These are phyloP conservation scores for Pseudogymnoascus destructans DNA, from an alignment of 2,329 filamentous ascomycete genomes.

Conservation along the genomic window DNA sequence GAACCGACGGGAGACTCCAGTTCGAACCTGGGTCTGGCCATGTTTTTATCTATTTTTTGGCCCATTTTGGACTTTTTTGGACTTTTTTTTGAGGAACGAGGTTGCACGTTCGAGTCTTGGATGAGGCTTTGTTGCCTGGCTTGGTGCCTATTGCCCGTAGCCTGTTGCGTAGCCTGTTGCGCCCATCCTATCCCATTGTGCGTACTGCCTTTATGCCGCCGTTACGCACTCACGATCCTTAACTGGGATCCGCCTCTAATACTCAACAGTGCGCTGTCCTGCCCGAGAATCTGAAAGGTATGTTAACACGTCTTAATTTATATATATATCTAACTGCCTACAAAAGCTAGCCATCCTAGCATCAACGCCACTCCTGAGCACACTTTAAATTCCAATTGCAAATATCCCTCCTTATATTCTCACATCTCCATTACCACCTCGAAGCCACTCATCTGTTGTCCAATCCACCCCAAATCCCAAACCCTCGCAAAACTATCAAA, in stretches of 20 bases:
- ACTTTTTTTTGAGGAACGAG: not conserved
- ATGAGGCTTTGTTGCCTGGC: not conserved
- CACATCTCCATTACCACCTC: not conserved
- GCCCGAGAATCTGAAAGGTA: not conserved
- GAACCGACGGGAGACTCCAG: not conserved
- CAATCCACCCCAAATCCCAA: not conserved
- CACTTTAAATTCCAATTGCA: not conserved
- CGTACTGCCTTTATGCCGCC: too few species aligned
- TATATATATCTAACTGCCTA: not conserved
- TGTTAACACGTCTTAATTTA: not conserved
- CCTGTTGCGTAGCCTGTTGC: too few species aligned
- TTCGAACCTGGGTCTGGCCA: not conserved
- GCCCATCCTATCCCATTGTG: too few species aligned
- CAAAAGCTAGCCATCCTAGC: not conserved
- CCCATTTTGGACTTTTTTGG: not conserved
- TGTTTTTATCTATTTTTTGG: not conserved
- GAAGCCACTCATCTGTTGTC: not conserved
- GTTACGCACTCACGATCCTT: too few species aligned
- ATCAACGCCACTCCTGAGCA: not conserved
- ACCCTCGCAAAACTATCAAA: not conserved
- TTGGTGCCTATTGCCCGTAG: too few species aligned
- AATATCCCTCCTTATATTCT: not conserved
- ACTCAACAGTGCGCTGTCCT: not conserved
- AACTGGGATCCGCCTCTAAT: too few species aligned
- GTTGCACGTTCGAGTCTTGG: not conserved